Evolutionary conservation across 441 rosid species (phyloP), one percentile per base, ranked within the genome.

Genomic region (Jatropha multifida): DNA sequence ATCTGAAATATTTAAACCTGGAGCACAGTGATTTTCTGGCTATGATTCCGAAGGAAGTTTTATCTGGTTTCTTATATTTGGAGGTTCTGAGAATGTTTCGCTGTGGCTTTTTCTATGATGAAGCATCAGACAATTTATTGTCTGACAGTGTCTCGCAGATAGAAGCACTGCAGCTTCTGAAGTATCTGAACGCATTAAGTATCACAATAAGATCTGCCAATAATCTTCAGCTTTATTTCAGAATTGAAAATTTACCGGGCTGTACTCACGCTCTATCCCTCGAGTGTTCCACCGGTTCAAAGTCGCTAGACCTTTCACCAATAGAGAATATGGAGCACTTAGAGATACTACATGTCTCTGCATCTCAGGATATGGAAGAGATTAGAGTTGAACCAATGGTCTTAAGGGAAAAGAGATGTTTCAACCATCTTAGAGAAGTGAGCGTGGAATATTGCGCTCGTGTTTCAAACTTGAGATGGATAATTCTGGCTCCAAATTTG

Each of bases 1-100:
- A 38, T 13, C 73, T 84, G 11, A 82, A 51, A 71, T 74, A 79
- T 46, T 20, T 84, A 62, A 52, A 75, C 69, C 20, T 83, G 49
- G 87, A 85, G 68, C 4, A 0, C 26, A 83, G 76, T 7, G 6
- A 4, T 44, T 0, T 0, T 0, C 79, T 85, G 1, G 6, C 2
- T 3, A 79, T 9, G 62, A 26, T 87, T 1, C 71, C 83, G 0
- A 48, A 5, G 20, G 38, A 20, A 49, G 67, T 78, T 72, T 38
- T 83, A 65, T 77, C 83, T 56, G 38, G 23, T 12, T 75, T 84
- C 44, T 44, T 56, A 1, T 58, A 4, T 40, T 64, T 84, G 48
- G 68, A 69, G 49, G 54, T 64, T 10, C 65, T 84, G 72, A 44
- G 46, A 58, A 68, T 87, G 75, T 40, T 63, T 5, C 5, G 13